phyloP scores from a whole-genome alignment of 805 yeast species.

The Blastobotrys americana region DNA sequence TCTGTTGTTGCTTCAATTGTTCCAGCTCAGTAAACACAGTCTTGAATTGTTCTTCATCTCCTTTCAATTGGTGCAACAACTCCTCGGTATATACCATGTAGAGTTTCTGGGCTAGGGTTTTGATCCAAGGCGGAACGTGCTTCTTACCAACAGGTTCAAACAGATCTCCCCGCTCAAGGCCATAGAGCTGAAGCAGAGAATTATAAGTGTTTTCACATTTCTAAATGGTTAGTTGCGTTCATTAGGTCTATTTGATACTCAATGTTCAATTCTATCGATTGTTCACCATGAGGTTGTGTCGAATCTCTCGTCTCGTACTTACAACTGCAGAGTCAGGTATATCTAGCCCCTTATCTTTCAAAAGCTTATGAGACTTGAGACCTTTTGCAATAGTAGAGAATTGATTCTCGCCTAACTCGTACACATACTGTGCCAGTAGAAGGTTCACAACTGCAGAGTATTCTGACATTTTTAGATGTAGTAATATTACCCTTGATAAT shows the following conservation, averaged over 20 bases:
- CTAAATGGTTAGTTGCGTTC: too few species aligned
- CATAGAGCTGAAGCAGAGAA: constrained; percentile 18
- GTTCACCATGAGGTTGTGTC: too few species aligned
- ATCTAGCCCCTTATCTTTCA: constrained; percentile 15
- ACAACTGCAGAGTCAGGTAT: neutral
- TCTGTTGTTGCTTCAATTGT: constrained; percentile 9
- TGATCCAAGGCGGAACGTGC: constrained; percentile 17
- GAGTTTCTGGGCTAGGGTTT: constrained; percentile 23
- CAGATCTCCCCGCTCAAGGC: constrained; percentile 6
- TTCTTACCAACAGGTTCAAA: constrained; percentile 5
- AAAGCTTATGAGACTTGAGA: constrained; percentile 25
- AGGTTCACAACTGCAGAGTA: constrained; percentile 14
- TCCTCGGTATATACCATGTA: constrained; percentile 21
- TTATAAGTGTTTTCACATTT: constrained; percentile 22
- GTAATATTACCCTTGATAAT: too few species aligned
- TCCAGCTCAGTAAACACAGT: constrained; percentile 15
- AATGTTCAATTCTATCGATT: too few species aligned
- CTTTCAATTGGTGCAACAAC: constrained; percentile 19
- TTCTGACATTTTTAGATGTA: too few species aligned
- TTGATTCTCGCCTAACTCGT: constrained; percentile 23
- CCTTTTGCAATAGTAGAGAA: constrained; percentile 21
- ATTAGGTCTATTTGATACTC: too few species aligned
- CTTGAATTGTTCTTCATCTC: constrained; percentile 23
- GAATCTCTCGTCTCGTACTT: neutral
- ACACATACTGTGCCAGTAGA: constrained; percentile 29